Base-by-base conservation (phyloP, 495 filamentous ascomycete species). In the Aspergillus indologenus region DNA sequence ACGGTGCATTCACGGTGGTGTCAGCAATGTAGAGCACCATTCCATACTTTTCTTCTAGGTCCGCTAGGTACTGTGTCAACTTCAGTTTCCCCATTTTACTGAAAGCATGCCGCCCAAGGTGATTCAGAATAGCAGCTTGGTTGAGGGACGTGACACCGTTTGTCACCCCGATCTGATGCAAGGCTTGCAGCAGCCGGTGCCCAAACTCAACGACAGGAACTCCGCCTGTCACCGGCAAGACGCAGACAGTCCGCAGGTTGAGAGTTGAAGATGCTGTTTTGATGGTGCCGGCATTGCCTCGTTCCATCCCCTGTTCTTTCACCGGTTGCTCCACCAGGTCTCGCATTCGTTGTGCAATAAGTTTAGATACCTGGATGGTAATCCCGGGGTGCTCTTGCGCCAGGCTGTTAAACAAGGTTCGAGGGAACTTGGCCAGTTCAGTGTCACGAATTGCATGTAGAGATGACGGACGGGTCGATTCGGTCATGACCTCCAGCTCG, bases 321-420 rank as follows among this genome's bases (percentile, higher is more conserved):
- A 88, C 63, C 20, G 88, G 89, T 65, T 88, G 88, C 61, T 98
- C 91, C 5, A 96, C 83, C 61, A 97, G 65, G 24, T 90, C 83
- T 57, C 93, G 82, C 94, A 98, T 98, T 11, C 95, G 84, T 43
- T 92, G 90, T 0, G 94, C 94, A 66, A 98, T 97, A 60, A 98
- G 92, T 72, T 97, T 98, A 3, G 95, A 98, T 14, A 98, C 96
- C 72, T 97, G 96, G 61, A 98, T 98, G 0, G 94, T 98, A 68
- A 98, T 97, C 18, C 92, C 95, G 7, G 95, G 93, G 68, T 98
- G 95, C 69, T 98, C 95, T 65, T 93, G 86, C 0, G 95, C 94
- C 6, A 98, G 82, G 68, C 92, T 98, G 74, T 98, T 98, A 81
- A 98, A 98, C 1, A 98, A 78, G 1, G 90, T 96, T 53, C 92